A percentile compares a stretch with the other conserved stretches of the same genome.
phyloP scores from a whole-genome alignment of 495 filamentous ascomycete genomes.

The Rostrohypoxylon terebratum region DNA sequence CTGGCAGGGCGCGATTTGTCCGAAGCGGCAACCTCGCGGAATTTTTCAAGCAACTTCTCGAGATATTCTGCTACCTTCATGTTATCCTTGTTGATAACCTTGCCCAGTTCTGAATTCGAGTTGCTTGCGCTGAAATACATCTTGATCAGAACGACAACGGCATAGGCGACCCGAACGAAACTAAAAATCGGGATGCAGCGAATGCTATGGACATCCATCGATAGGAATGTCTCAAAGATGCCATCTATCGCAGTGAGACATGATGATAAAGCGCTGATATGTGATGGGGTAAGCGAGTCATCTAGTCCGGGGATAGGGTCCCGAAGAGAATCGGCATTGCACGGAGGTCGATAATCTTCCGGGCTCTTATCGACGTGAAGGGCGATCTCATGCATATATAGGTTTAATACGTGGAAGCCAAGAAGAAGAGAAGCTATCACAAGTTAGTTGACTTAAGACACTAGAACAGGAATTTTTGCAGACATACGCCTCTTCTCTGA shows the following conservation, averaged over 20 bases:
- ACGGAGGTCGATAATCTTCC: constrained; percentile 68
- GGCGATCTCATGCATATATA: constrained; percentile 90
- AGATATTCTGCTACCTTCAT: constrained; percentile 82
- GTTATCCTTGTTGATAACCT: constrained; percentile 78
- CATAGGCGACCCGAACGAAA: constrained; percentile 83
- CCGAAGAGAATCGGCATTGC: constrained; percentile 57
- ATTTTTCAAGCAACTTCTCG: constrained; percentile 72
- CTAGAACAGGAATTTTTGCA: not conserved
- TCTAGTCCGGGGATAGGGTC: constrained; percentile 54
- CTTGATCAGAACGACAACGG: constrained; percentile 88
- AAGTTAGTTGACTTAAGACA: constrained; percentile 23
- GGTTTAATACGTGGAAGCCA: constrained; percentile 71
- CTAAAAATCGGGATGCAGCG: constrained; percentile 79
- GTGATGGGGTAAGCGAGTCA: constrained; percentile 66
- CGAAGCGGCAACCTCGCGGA: constrained; percentile 70
- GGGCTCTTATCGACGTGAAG: constrained; percentile 77
- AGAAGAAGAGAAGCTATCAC: constrained; percentile 66
- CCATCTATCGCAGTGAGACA: constrained; percentile 79
- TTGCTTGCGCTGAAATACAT: constrained; percentile 81
- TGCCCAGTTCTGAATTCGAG: constrained; percentile 75
- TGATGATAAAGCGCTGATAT: constrained; percentile 77
- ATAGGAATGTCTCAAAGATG: constrained; percentile 76
- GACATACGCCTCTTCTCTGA: constrained; percentile 61
- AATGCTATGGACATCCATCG: constrained; percentile 69
- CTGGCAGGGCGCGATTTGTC: constrained; percentile 75